Conservation (phyloP, 441 rosid species). For the Populus hybrid region DNA sequence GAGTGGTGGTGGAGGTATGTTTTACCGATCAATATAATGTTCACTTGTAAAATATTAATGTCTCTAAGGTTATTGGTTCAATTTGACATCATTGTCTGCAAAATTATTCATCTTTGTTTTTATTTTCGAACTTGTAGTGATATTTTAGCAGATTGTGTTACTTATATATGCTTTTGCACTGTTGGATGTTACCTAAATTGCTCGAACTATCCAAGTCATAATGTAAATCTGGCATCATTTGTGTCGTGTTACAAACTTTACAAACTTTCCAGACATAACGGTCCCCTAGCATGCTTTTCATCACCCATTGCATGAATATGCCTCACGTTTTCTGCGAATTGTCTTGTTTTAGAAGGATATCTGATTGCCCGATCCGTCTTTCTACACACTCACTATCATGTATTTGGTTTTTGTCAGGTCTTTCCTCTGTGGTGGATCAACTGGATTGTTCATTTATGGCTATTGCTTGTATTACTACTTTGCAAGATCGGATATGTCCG, state of each 20-base stretch:
- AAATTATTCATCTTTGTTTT: background rate
- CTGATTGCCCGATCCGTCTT: background rate
- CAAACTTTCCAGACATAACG: background rate
- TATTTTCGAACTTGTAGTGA: background rate
- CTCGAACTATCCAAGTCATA: background rate
- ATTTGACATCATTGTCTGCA: background rate
- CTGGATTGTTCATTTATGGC: slow-evolving; percentile 47
- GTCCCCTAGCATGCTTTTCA: background rate
- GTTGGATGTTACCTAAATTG: background rate
- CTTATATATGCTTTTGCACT: background rate
- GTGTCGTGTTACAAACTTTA: background rate
- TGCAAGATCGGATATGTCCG: slow-evolving; percentile 54
- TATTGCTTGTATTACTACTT: slow-evolving; percentile 52
- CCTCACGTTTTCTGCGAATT: background rate
- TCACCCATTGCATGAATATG: background rate
- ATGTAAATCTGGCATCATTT: background rate
- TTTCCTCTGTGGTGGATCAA: slow-evolving; percentile 54
- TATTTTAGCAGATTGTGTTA: background rate
- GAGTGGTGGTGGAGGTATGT: slow-evolving; percentile 92
- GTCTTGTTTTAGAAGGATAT: background rate
- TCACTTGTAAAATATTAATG: background rate
- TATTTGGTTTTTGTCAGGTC: slow-evolving; percentile 26
- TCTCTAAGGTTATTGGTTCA: background rate
- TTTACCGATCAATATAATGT: background rate
- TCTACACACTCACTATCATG: background rate